Base-by-base conservation (phyloP, 805 yeast species). In the Ogataea salicorniae region DNA sequence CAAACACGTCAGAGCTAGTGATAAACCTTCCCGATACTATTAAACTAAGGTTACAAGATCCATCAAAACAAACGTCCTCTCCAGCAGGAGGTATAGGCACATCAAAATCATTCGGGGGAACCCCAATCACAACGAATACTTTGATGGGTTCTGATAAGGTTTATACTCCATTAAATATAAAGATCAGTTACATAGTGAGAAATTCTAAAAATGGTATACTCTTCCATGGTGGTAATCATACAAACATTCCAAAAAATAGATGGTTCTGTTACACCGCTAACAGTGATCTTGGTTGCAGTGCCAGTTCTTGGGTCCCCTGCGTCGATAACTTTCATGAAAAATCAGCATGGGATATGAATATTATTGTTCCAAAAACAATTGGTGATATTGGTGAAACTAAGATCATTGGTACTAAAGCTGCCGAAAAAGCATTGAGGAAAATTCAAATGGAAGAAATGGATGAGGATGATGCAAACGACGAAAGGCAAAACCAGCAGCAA, bases 241-340 rank as follows among this genome's bases (percentile, higher is more conserved):
- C 82, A 1, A 71, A 73, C 52, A 62, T 73, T 48, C 67, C 73
- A 16, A 63, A 62, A 45, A 64, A 70, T 34, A 67, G 69, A 41
- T 89, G 96, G 95, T 94, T 84, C 59, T 95, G 88, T 2, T 90
- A 86, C 64, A 92, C 98, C 0, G 73, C 80, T 1, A 91, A 92
- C 59, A 75, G 87, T 5, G 90, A 88, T 29, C 67, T 83, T 40
- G 88, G 89, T 16, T 75, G 85, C 4, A 80, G 94, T 15, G 87
- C 98, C 0, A 87, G 96, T 2, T 84, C 90, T n/a, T 94, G 99
- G 99, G 86, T 94, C 42, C 99, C 99, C 0, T 94, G 99, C 62
- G 76, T 94, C 6, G 97, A 94, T 54, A 87, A 84, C 40, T 64
- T 90, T 33, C 84, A 91, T 78, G 97, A 90, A 57, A 79, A 88